Percentiles rank a stretch among this genome's conserved stretches.
Conservation (phyloP, 1,284 basidiomycete genomes). For the Cutaneotrichosporon spelunceum region DNA sequence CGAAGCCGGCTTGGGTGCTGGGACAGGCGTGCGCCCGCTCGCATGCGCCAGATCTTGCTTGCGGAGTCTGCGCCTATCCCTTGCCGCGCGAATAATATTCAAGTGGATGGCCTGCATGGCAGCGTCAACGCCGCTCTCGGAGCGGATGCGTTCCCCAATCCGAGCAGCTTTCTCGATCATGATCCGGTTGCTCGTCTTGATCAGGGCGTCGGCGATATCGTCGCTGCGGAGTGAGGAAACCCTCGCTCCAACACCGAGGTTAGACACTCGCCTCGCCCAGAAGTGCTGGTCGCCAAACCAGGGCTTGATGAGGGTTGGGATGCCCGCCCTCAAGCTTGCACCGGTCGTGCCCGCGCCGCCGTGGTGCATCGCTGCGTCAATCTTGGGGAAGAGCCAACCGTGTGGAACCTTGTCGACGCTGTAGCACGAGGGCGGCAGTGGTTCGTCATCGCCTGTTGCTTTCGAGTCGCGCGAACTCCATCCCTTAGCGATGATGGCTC, state of each 20-base stretch:
- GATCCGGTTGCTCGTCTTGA: conserved; percentile 57
- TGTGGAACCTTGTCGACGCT: conserved; percentile 68
- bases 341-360: conserved; percentile 72
- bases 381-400: conserved; percentile 72
- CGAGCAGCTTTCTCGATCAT: conserved; percentile 66
- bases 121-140: conserved; percentile 53
- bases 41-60: conserved; percentile 14
- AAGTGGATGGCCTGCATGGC: conserved; percentile 40
- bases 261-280: conserved; percentile 66
- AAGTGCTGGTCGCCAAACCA: conserved; percentile 71
- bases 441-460: conserved; percentile 51
- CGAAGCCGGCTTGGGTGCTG: background rate
- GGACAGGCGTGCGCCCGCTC: background rate
- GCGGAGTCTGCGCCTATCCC: conserved; percentile 21
- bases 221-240: conserved; percentile 56
- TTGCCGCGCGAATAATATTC: conserved; percentile 39
- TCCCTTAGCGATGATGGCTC: conserved; percentile 72
- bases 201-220: conserved; percentile 59
- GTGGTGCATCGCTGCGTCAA: conserved; percentile 60
- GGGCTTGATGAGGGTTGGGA: conserved; percentile 71
- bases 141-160: conserved; percentile 62
- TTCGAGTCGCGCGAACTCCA: conserved; percentile 63
- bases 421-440: conserved; percentile 50
- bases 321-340: conserved; percentile 64
- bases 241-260: conserved; percentile 59